Evolutionary conservation across 2,329 filamentous ascomycete species (phyloP).

Genomic region (Colletotrichum plurivorum): DNA sequence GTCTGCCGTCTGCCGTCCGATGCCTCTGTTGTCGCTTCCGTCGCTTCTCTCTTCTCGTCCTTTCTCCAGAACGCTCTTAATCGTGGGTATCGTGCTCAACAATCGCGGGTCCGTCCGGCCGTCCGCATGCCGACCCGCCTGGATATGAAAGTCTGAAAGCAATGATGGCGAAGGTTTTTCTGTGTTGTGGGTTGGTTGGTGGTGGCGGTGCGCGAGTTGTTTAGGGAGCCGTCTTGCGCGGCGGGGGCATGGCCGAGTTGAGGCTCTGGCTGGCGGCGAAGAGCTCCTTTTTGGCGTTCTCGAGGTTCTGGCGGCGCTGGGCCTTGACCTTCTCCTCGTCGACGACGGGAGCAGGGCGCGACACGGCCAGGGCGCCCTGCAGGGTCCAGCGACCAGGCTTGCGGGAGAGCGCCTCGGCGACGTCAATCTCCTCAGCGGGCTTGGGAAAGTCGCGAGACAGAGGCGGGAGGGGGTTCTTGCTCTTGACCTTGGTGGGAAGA

Average conservation of each 20-base stretch:
- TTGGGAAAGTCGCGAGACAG: constrained; percentile 56
- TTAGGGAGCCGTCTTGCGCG: constrained; percentile 29
- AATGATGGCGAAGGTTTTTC: constrained; percentile 3
- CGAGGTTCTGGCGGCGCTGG: constrained; percentile 56
- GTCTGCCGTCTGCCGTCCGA: too few relatives aligned
- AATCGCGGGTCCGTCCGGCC: constrained; percentile 1
- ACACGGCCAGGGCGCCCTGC: constrained; percentile 52
- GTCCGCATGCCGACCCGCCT: constrained; percentile 26
- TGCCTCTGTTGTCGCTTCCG: constrained; percentile 6
- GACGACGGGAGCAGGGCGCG: constrained; percentile 46
- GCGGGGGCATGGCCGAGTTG: constrained; percentile 18
- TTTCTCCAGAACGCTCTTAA: constrained; percentile 18
- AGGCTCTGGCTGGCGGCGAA: constrained; percentile 52
- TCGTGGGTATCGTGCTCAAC: constrained; percentile 36
- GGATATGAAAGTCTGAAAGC: constrained; percentile 27
- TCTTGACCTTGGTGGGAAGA: constrained; percentile 13
- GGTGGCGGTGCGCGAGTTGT: background rate
- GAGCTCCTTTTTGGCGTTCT: constrained; percentile 63
- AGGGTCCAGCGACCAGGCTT: constrained; percentile 60
- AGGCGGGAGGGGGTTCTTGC: constrained; percentile 51
- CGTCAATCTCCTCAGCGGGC: constrained; percentile 55
- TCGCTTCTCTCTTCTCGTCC: background rate
- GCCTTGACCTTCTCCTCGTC: constrained; percentile 50
- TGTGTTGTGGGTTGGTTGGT: constrained; percentile 10
- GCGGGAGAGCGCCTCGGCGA: constrained; percentile 60